Evolutionary conservation across 768 basidiomycete species (phyloP), one percentile per base, ranked within the genome.

Genomic region (Austroboletus festivus): DNA sequence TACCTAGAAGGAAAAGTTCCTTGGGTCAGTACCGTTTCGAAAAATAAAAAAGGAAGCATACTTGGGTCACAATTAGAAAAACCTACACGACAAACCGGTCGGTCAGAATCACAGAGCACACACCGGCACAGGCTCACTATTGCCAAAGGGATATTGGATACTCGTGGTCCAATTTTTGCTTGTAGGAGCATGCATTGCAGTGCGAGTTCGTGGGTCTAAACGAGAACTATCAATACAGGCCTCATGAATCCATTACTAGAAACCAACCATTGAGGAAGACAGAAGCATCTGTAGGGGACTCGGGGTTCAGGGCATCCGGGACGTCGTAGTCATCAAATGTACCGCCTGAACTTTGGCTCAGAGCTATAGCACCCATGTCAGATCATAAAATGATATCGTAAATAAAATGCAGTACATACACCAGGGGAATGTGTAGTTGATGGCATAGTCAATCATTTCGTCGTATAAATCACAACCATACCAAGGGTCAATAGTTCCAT

Each of bases 361-460:
- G 37, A 20, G 57, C 65, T 54, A 33, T n/a, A 30, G 24, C n/a
- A n/a, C n/a, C n/a, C n/a, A n/a, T n/a, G n/a, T n/a, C n/a, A n/a
- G n/a, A n/a, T n/a, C n/a, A n/a, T n/a, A n/a, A n/a, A n/a, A n/a
- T n/a, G n/a, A n/a, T n/a, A n/a, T n/a, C n/a, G n/a, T n/a, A n/a
- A n/a, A n/a, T n/a, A 20, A 48, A 30, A 38, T 15, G 24, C 7
- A 20, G 37, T 6, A 19, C 73, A 19, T 67, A 80, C 73, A 57
- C 78, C 77, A 79, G 2, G 86, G 86, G 59, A 74, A 80, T 1
- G 86, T 85, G 58, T 73, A 87, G 59, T 89, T 89, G 50, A 80
- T 44, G 15, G 85, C 83, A 54, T 88, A 88, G 64, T 88, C 86
- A 26, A 85, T 57, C 65, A 83, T 76, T 68, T 83, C 79, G 48